Evolutionary conservation across 2,329 filamentous ascomycete species (phyloP).

Genomic region (Aspergillus amoenus): DNA sequence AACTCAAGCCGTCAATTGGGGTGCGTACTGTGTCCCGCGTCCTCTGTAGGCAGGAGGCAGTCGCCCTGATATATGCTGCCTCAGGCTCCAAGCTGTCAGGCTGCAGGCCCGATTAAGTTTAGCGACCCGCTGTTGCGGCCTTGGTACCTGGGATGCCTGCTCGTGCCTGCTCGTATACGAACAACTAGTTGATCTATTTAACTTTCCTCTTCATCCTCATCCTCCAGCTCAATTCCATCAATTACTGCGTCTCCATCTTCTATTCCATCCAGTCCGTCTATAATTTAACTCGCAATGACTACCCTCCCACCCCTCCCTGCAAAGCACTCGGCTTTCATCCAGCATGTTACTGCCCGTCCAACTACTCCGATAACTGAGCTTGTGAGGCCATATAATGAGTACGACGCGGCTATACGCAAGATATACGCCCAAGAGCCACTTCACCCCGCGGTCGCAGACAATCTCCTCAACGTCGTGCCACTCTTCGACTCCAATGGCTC

Average conservation of each 20-base stretch:
- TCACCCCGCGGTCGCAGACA: constrained; percentile 28
- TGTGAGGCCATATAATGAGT: constrained; percentile 37
- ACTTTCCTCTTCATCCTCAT: too few species aligned
- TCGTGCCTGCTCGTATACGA: too few species aligned
- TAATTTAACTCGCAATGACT: not conserved
- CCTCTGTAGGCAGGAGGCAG: too few species aligned
- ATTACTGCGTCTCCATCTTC: not conserved
- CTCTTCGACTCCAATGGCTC: constrained; percentile 29
- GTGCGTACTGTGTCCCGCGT: too few species aligned
- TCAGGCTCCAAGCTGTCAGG: too few species aligned
- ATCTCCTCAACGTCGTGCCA: constrained; percentile 36
- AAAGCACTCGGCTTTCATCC: constrained; percentile 28
- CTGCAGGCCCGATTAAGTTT: too few species aligned
- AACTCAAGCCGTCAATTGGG: too few species aligned
- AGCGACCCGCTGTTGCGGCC: too few species aligned
- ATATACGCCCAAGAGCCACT: constrained; percentile 41
- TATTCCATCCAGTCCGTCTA: not conserved
- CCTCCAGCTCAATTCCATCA: too few species aligned
- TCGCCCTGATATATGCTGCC: too few species aligned
- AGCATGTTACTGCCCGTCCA: constrained; percentile 25
- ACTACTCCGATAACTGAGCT: constrained; percentile 28
- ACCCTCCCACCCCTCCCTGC: constrained; percentile 21
- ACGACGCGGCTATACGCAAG: constrained; percentile 36
- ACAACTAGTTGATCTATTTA: too few species aligned
- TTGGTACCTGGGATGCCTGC: too few species aligned